Evolutionary conservation across 164 flowering plant species (phyloP), one percentile per base, ranked within the genome.

Genomic region (Nymphaea colorata): DNA sequence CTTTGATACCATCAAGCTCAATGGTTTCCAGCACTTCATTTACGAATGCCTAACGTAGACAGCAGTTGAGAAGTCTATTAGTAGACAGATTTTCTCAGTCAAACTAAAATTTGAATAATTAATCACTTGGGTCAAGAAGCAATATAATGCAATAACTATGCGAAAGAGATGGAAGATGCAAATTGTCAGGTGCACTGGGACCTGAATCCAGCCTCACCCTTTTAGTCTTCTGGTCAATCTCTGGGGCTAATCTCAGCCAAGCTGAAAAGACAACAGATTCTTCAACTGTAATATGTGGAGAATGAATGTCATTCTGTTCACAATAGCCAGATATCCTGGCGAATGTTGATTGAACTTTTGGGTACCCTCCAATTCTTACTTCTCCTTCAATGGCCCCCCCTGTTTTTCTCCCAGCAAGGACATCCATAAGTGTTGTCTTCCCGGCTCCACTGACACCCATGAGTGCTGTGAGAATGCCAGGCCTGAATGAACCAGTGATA

Each of bases 401-500:
- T 44, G 91, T 87, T 78, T 91, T 89, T 70, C 97, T 82, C 72
- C 97, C 97, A 44, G 89, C 73, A 59, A 89, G 87, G 66, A 87
- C 96, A 76, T 91, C 97, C 70, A 91, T 73, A 60, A 89, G 85
- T 64, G 97, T 91, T 42, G 93, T 86, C 76, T 89, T 87, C 59
- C 94, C 96, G 67, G 92, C 93, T 69, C 93, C 93, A 78, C 87
- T 87, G n/a, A 83, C 87, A 68, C 94, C 94, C 92, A 90, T 86
- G 68, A 90, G 69, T 66, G 97, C 95, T 62, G 95, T 86, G 59
- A 91, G 86, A 72, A 88, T 76, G 42, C 97, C 93, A 66, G 97
- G 94, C 72, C 84, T 79, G 41, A 87, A 85, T 65, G 87, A 72
- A 10, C 93, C 93, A 0, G 89, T 86, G 43, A 89, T 76, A 70